A percentile compares a stretch with the other conserved stretches of the same genome.
These are phyloP conservation scores for Medicago ruthenica DNA, from an alignment of 306 rosid genomes.

Conservation along the genomic window DNA sequence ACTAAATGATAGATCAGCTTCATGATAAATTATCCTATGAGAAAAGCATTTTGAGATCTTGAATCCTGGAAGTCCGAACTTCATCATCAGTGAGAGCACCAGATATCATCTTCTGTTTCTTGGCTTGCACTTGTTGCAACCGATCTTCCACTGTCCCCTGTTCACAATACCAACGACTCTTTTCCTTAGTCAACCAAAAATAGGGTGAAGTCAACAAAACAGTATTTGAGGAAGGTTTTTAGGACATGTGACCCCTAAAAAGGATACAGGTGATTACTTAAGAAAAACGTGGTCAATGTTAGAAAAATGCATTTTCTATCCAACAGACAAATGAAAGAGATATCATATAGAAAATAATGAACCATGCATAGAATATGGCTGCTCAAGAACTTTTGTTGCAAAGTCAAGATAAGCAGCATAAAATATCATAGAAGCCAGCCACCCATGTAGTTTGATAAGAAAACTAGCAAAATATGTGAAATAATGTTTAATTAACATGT, in stretches of 20 bases:
- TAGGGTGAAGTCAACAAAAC: background rate
- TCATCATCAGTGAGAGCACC: slow-evolving; percentile 85
- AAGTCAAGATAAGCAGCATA: slow-evolving; percentile 22
- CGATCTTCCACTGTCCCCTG: slow-evolving; percentile 79
- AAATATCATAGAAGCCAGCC: slow-evolving; percentile 8
- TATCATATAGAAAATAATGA: background rate
- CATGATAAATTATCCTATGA: slow-evolving; percentile 47
- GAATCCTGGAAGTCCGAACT: slow-evolving; percentile 72
- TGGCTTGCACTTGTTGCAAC: slow-evolving; percentile 77
- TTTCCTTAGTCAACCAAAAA: slow-evolving; percentile 20
- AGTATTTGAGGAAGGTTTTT: background rate
- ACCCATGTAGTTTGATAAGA: slow-evolving; percentile 34
- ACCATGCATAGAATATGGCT: background rate
- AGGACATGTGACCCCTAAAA: slow-evolving; percentile 32
- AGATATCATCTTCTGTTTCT: slow-evolving; percentile 77
- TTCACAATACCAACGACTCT: background rate
- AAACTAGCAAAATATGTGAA: background rate
- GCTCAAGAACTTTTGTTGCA: background rate
- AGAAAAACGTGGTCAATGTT: slow-evolving; percentile 39
- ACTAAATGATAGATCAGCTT: slow-evolving; percentile 2
- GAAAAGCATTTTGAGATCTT: slow-evolving; percentile 83
- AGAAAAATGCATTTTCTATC: slow-evolving; percentile 7
- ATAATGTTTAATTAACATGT: background rate
- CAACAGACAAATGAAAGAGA: background rate
- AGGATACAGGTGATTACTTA: background rate